Percentiles rank a stretch among this genome's conserved stretches.
These are phyloP conservation scores for Suhomyces atakaporum DNA, from an alignment of 1,139 yeast genomes.

Conservation along the genomic window DNA sequence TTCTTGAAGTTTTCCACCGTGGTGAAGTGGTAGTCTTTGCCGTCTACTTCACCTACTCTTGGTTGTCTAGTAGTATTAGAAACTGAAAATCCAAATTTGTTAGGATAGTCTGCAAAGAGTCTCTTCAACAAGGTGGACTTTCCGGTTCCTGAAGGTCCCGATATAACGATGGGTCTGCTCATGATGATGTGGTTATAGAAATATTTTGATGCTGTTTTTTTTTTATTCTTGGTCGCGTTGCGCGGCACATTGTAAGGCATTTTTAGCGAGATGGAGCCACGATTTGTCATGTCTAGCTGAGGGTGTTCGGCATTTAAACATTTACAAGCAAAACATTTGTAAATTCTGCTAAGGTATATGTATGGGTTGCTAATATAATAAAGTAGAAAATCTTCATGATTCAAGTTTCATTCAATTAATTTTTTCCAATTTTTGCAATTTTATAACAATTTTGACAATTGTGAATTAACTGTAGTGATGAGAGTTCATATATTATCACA, in stretches of 20 bases:
- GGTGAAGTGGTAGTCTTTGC: constrained; percentile 85
- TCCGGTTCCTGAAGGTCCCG: constrained; percentile 98
- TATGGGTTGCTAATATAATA: too few relatives aligned
- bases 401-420: too few relatives aligned
- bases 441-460: too few relatives aligned
- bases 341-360: too few relatives aligned
- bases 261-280: background rate
- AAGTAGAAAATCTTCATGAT: too few relatives aligned
- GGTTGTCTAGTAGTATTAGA: constrained; percentile 94
- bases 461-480: too few relatives aligned
- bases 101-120: constrained; percentile 87
- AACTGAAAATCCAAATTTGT: constrained; percentile 87
- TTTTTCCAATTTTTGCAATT: too few relatives aligned
- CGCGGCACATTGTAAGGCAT: background rate
- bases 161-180: constrained; percentile 84
- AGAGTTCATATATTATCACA: too few relatives aligned
- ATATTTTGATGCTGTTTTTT: background rate
- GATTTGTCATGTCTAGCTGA: background rate
- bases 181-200: constrained; percentile 10
- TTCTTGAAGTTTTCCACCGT: constrained; percentile 76
- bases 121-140: constrained; percentile 91
- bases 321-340: too few relatives aligned
- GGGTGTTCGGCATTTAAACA: too few relatives aligned
- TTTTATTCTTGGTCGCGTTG: background rate
- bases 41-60: constrained; percentile 87